Conservation (phyloP, 768 basidiomycete species). For the Fistulinella prunicolor region DNA sequence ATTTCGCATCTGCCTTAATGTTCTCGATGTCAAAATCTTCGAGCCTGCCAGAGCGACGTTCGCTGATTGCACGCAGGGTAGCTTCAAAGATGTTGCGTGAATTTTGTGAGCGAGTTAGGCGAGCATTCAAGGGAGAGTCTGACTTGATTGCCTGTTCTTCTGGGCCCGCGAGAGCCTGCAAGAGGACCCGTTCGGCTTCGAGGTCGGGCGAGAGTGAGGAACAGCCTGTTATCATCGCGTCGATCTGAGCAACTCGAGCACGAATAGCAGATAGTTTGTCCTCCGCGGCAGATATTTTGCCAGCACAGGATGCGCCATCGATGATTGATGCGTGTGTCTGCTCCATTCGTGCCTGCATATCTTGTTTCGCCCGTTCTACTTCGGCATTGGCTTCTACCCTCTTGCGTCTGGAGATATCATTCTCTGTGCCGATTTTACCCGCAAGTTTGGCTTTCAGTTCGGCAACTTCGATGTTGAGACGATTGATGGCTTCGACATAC, state of each 20-base stretch:
- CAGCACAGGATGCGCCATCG: slow-evolving; percentile 74
- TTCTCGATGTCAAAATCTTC: slow-evolving; percentile 70
- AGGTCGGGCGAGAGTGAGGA: slow-evolving; percentile 48
- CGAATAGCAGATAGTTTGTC: slow-evolving; percentile 63
- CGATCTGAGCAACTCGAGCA: slow-evolving; percentile 57
- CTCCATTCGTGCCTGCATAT: slow-evolving; percentile 68
- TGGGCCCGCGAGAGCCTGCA: slow-evolving; percentile 61
- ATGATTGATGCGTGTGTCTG: slow-evolving; percentile 68
- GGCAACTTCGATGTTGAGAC: slow-evolving; percentile 78
- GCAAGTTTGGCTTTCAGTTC: slow-evolving; percentile 85
- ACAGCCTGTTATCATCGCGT: slow-evolving; percentile 36
- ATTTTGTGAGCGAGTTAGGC: slow-evolving; percentile 68
- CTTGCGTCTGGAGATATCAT: slow-evolving; percentile 62
- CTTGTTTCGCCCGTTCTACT: slow-evolving; percentile 68
- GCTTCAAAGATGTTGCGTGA: slow-evolving; percentile 82
- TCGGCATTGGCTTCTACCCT: slow-evolving; percentile 69
- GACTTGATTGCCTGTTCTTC: slow-evolving; percentile 67
- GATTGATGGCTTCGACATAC: slow-evolving; percentile 92
- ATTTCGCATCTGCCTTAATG: slow-evolving; percentile 65
- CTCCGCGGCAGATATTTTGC: slow-evolving; percentile 68
- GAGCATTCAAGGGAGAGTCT: slow-evolving; percentile 54
- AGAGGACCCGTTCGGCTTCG: slow-evolving; percentile 68
- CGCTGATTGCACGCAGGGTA: slow-evolving; percentile 77
- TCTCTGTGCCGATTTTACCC: slow-evolving; percentile 62
- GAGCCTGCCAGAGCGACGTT: slow-evolving; percentile 73